These are phyloP conservation scores for Heterobasidion occidentale DNA, from an alignment of 1,284 basidiomycete genomes.

Conservation along the genomic window DNA sequence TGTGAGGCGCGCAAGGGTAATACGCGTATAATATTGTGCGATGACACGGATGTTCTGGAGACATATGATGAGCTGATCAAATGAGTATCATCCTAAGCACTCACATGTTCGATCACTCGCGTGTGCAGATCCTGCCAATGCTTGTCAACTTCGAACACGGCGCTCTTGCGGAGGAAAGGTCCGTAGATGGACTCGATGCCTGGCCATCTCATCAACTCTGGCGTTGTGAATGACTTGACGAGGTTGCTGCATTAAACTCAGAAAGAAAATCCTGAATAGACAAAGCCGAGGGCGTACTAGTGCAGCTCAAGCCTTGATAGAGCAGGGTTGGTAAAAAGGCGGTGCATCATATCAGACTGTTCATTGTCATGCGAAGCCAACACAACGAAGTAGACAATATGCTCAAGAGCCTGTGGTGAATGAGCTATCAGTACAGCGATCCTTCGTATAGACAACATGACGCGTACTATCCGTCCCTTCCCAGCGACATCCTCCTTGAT, in stretches of 20 bases:
- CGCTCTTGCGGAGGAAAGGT: conserved; percentile 70
- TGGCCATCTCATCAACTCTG: conserved; percentile 97
- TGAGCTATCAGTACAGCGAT: conserved; percentile 4
- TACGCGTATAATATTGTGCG: conserved; percentile 90
- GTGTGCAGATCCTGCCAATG: conserved; percentile 96
- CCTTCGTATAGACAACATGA: neutral
- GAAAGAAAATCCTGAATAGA: conserved; percentile 1
- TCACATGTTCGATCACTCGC: conserved; percentile 93
- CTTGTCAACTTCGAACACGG: conserved; percentile 75
- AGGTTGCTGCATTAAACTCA: conserved; percentile 60
- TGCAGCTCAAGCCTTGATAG: conserved; percentile 80
- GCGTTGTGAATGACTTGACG: conserved; percentile 93
- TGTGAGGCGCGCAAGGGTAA: conserved; percentile 79
- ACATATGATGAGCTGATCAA: neutral
- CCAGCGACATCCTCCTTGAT: conserved; percentile 75
- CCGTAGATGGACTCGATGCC: conserved; percentile 93
- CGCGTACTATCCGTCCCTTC: conserved; percentile 68
- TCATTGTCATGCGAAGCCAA: conserved; percentile 95
- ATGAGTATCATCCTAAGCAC: conserved; percentile 21
- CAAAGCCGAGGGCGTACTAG: conserved; percentile 49
- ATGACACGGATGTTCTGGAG: conserved; percentile 92
- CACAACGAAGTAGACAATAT: conserved; percentile 92
- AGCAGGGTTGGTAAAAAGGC: conserved; percentile 73
- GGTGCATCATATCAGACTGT: conserved; percentile 94
- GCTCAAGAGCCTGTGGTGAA: conserved; percentile 68